phyloP scores from a whole-genome alignment of 129 eudicot genomes.

The Flaveria bidentis region DNA sequence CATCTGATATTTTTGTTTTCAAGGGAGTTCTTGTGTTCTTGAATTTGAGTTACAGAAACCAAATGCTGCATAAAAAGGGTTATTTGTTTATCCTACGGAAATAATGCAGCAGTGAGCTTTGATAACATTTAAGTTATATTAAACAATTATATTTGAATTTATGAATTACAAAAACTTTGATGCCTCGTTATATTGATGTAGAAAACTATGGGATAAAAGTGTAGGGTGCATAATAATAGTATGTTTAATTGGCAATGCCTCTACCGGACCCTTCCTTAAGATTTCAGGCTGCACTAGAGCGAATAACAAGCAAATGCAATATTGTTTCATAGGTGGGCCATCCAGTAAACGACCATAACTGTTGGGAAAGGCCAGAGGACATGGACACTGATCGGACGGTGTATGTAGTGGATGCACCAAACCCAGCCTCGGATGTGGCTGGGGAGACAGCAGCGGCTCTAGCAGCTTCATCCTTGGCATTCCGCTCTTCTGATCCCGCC shows the following conservation, averaged over 20 bases:
- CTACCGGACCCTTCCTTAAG: not conserved
- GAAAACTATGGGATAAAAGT: too few species aligned
- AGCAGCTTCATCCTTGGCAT: conserved; percentile 93
- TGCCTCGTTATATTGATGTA: too few species aligned
- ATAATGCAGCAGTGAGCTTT: too few species aligned
- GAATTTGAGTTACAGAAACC: not conserved
- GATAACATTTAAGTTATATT: too few species aligned
- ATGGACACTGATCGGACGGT: conserved; percentile 91
- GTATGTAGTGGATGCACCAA: conserved; percentile 77
- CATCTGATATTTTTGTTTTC: too few species aligned
- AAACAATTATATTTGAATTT: too few species aligned
- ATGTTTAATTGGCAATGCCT: too few species aligned
- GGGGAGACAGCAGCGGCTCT: conserved; percentile 94
- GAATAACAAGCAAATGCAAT: not conserved
- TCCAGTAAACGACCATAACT: conserved; percentile 69
- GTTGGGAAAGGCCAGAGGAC: conserved; percentile 99
- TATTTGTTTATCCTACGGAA: too few species aligned
- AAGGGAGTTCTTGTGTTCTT: not conserved
- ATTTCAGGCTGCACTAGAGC: not conserved
- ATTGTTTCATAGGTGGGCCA: conserved; percentile 69
- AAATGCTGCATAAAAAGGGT: not conserved
- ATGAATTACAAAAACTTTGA: too few species aligned
- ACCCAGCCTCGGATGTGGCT: conserved; percentile 89
- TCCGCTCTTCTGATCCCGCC: conserved; percentile 73
- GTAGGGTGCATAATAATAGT: too few species aligned